Conservation (phyloP, 495 filamentous ascomycete genomes). For the Aspergillus hancockii region DNA sequence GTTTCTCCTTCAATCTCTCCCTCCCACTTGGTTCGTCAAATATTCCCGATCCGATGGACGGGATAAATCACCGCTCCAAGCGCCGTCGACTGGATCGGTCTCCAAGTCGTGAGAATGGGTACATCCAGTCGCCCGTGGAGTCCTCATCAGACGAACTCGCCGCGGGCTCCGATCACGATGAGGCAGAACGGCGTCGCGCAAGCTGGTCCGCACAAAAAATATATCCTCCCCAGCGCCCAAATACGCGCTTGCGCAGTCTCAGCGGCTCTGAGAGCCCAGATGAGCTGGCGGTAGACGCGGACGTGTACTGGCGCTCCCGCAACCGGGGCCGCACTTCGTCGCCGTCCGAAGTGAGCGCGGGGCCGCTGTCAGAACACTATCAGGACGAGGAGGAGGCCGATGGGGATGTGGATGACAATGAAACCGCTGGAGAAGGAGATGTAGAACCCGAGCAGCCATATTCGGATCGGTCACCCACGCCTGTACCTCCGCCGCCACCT, state of each 20-base stretch:
- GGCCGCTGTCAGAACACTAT: slow-evolving; percentile 11
- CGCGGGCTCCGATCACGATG: slow-evolving; percentile 43
- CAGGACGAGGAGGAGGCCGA: slow-evolving; percentile 14
- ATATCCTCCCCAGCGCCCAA: slow-evolving; percentile 40
- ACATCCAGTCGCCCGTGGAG: slow-evolving; percentile 38
- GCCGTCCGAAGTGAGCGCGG: slow-evolving; percentile 21
- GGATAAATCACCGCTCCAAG: slow-evolving; percentile 47
- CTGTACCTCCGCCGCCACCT: slow-evolving; percentile 39
- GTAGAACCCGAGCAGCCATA: slow-evolving; percentile 11
- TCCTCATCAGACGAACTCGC: slow-evolving; percentile 58
- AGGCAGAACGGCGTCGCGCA: slow-evolving; percentile 40
- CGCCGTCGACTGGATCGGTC: slow-evolving; percentile 53
- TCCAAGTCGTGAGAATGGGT: slow-evolving; percentile 11
- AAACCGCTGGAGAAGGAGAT: slow-evolving; percentile 10
- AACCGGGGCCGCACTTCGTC: slow-evolving; percentile 29
- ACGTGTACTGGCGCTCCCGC: slow-evolving; percentile 43
- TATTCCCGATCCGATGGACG: slow-evolving; percentile 28
- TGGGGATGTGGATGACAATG: slow-evolving; percentile 19
- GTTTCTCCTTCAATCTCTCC: slow-evolving; percentile 5
- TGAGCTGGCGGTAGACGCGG: slow-evolving; percentile 43
- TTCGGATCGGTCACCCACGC: slow-evolving; percentile 34
- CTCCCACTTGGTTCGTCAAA: slow-evolving; percentile 14
- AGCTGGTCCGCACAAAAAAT: slow-evolving; percentile 40
- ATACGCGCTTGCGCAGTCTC: slow-evolving; percentile 30
- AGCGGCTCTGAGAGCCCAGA: slow-evolving; percentile 47